Base-by-base conservation (phyloP, 352 stramenopile species). In the Phytopythium kandeliae region DNA sequence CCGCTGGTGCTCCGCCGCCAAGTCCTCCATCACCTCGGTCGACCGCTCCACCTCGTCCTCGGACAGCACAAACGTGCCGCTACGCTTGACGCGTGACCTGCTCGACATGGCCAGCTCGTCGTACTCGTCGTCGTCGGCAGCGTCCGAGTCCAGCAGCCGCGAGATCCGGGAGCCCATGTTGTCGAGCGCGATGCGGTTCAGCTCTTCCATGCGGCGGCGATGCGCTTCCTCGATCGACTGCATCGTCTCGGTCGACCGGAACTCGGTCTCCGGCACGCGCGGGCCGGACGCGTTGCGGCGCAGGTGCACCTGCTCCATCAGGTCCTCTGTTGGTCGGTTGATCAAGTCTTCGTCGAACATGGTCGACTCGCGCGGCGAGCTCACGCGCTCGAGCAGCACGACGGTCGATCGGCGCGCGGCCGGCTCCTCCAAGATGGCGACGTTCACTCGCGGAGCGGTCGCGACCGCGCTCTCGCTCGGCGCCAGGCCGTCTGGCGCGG, bases 141-240 rank as follows among this genome's bases (percentile, higher is more conserved):
- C 28, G 57, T 69, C 60, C 8, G 74, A 62, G 17, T 57, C 71
- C 25, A 63, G 54, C 26, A 74, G 58, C 19, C 49, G 78, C 1
- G 71, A 85, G 19, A 76, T 60, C 4, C 74, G 69, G 21, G 71
- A 63, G 19, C 73, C 73, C 16, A 63, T 65, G 48, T 72, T 66
- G 46, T 78, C 62, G 37, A 74, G 41, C 11, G 62, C 62, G 28
- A 70, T 67, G 19, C 72, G 58, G n/a, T 78, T 78, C n/a, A 87
- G 65, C 52, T 87, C 73, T 11, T 65, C 69, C 76, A 87, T 87
- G n/a, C 76, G 71, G n/a, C 57, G 67, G 19, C 52, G 55, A 48
- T 87, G 76, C 48, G 85, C 69, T 45, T 72, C 67, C 52, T 78
- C 62, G 16, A 76, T 64, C 49, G 64, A 66, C 19, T 59, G 62